These are phyloP conservation scores for Blumeriella jaapii DNA, from an alignment of 2,329 filamentous ascomycete species.

Conservation along the genomic window DNA sequence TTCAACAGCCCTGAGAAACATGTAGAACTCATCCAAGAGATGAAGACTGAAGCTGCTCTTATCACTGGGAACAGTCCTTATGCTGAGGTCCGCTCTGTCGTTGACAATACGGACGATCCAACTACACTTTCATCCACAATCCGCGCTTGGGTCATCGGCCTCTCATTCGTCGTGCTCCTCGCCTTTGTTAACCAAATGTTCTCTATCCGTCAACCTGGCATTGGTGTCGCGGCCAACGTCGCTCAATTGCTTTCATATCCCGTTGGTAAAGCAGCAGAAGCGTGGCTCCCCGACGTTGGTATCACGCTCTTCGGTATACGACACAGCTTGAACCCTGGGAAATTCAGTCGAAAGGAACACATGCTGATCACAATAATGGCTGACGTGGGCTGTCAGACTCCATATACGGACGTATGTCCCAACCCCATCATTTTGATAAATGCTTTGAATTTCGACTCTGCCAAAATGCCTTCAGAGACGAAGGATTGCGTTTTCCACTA, in stretches of 20 bases:
- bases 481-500: too few species aligned
- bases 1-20: slow-evolving; percentile 36
- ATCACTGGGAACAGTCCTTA: slow-evolving; percentile 42
- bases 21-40: slow-evolving; percentile 38
- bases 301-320: slow-evolving; percentile 33
- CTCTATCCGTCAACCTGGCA: slow-evolving; percentile 13
- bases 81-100: slow-evolving; percentile 34
- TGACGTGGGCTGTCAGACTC: slow-evolving; percentile 35
- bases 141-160: slow-evolving; percentile 50
- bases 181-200: slow-evolving; percentile 16
- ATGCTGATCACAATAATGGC: slow-evolving; percentile 52
- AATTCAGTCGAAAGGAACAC: slow-evolving; percentile 57
- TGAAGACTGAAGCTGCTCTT: slow-evolving; percentile 43
- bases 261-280: slow-evolving; percentile 47
- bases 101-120: slow-evolving; percentile 47
- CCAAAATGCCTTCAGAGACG: too few species aligned
- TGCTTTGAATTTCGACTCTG: too few species aligned
- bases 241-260: slow-evolving; percentile 17
- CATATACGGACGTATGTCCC: too few species aligned
- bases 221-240: slow-evolving; percentile 15
- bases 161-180: slow-evolving; percentile 23
- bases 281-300: slow-evolving; percentile 36
- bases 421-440: too few species aligned
- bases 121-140: slow-evolving; percentile 53
- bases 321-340: slow-evolving; percentile 41